These are phyloP conservation scores for Xylaria sp. DNA, from an alignment of 2,329 filamentous ascomycete species.

Conservation along the genomic window DNA sequence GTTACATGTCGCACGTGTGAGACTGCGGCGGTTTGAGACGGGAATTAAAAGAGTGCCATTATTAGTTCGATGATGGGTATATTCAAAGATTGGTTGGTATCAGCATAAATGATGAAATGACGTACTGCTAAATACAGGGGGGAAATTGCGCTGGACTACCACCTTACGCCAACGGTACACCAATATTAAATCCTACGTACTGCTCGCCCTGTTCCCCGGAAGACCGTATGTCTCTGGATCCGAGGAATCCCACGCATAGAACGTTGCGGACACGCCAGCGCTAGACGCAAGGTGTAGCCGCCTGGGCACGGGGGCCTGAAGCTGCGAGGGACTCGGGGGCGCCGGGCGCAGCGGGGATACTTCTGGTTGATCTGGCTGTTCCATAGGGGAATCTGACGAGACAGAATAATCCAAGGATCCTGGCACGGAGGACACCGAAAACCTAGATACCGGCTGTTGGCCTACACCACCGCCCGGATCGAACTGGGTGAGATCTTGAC, in stretches of 20 bases:
- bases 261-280: not conserved
- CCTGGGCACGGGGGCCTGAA: slow-evolving; percentile 21
- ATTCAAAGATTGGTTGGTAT: not conserved
- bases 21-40: no score
- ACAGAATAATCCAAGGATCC: slow-evolving; percentile 13
- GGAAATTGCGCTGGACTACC: not conserved
- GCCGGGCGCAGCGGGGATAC: slow-evolving; percentile 13
- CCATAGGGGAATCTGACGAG: not conserved
- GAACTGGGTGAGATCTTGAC: slow-evolving; percentile 15
- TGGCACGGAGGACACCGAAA: slow-evolving; percentile 18
- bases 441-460: slow-evolving; percentile 16
- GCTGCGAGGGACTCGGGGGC: slow-evolving; percentile 15
- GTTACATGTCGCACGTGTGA: no score
- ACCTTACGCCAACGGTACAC: not conserved
- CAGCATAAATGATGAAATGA: not conserved
- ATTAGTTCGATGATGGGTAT: no score
- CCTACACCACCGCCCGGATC: not conserved
- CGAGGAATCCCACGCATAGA: not conserved
- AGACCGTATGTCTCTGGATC: not conserved
- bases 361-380: slow-evolving; percentile 6
- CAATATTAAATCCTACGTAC: not conserved
- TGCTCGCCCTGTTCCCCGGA: not conserved
- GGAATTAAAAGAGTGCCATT: not conserved
- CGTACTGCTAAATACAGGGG: not conserved
- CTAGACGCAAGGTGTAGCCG: slow-evolving; percentile 3